Evolutionary conservation across 75 land plant species (phyloP).

Genomic region (Sequoia sempervirens): DNA sequence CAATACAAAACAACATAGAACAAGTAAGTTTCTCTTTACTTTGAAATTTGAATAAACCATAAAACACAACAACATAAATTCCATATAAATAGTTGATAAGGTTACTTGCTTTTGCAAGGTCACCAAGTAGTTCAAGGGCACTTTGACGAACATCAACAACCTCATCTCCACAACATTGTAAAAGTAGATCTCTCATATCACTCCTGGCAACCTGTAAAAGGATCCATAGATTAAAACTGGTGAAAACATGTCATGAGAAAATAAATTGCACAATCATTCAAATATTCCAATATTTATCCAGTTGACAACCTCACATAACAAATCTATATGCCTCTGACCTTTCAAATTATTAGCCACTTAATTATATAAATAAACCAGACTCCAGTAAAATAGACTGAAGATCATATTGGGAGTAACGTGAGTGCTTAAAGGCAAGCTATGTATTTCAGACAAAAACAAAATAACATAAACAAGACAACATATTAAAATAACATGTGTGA

Average conservation of each 20-base stretch:
- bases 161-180: conserved; percentile 94
- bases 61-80: neutral
- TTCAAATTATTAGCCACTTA: too few relatives aligned
- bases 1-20: neutral
- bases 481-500: neutral
- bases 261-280: neutral
- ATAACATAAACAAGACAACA: neutral
- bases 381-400: too few relatives aligned
- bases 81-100: neutral
- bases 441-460: too few relatives aligned
- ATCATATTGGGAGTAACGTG: too few relatives aligned
- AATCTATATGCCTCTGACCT: too few relatives aligned
- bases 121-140: conserved; percentile 97
- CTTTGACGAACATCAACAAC: conserved; percentile 92
- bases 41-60: neutral
- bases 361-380: too few relatives aligned
- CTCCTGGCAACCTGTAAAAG: conserved; percentile 69
- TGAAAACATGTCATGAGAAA: neutral
- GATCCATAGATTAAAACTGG: neutral
- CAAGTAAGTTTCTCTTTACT: neutral
- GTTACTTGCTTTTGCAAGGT: conserved; percentile 80
- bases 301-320: too few relatives aligned
- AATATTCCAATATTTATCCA: too few relatives aligned
- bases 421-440: too few relatives aligned
- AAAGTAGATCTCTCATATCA: conserved; percentile 68